A percentile compares a stretch with the other conserved stretches of the same genome.
phyloP scores from a whole-genome alignment of 2,329 filamentous ascomycete species.

The Cladosporium halotolerans region DNA sequence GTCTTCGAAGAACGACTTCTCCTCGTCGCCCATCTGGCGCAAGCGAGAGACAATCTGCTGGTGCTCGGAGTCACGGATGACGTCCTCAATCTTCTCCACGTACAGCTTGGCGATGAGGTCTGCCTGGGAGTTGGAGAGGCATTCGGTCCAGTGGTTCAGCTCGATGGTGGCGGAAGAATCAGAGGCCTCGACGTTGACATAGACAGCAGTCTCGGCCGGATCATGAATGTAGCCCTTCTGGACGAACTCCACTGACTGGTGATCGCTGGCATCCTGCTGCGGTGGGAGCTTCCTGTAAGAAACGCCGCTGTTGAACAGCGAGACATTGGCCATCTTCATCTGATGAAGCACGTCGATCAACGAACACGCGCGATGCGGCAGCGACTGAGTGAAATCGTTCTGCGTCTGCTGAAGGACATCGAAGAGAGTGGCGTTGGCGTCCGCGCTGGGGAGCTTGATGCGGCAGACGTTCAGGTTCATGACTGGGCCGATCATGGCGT shows the following conservation, averaged over 20 bases:
- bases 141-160: slow-evolving; percentile 7
- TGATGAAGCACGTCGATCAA: slow-evolving; percentile 7
- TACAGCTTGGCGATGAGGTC: slow-evolving; percentile 9
- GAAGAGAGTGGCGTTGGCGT: background rate
- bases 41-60: slow-evolving; percentile 1
- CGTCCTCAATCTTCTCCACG: slow-evolving; percentile 8
- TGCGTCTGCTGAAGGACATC: slow-evolving; percentile 9
- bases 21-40: slow-evolving; percentile 5
- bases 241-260: background rate
- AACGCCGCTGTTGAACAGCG: slow-evolving; percentile 8
- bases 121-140: slow-evolving; percentile 4
- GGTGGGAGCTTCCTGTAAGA: background rate
- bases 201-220: slow-evolving; percentile 8
- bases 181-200: slow-evolving; percentile 5
- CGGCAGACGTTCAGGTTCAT: slow-evolving; percentile 13
- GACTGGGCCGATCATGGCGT: slow-evolving; percentile 10
- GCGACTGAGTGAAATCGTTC: slow-evolving; percentile 1
- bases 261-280: background rate
- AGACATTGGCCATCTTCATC: slow-evolving; percentile 4
- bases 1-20: background rate
- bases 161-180: slow-evolving; percentile 3
- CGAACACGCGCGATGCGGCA: slow-evolving; percentile 7
- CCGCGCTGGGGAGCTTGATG: slow-evolving; percentile 8
- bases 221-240: slow-evolving; percentile 8
- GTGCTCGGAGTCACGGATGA: background rate